A percentile compares a stretch with the other conserved stretches of the same genome.
These are phyloP conservation scores for Lachancea meyersii DNA, from an alignment of 805 yeast species.

Conservation along the genomic window DNA sequence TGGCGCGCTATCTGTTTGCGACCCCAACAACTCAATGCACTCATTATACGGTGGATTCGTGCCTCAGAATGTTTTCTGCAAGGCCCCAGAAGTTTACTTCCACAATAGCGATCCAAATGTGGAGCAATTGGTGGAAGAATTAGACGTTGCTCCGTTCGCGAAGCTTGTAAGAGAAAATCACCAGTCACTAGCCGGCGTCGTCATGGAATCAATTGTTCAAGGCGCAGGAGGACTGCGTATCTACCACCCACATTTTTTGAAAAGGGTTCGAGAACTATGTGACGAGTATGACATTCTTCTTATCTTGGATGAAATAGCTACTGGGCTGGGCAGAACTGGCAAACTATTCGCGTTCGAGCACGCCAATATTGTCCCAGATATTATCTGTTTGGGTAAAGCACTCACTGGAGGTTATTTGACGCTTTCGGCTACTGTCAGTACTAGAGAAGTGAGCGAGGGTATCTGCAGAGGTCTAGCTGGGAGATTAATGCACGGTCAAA, in stretches of 20 bases:
- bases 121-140: conserved; percentile 24
- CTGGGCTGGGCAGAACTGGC: conserved; percentile 35
- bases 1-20: conserved; percentile 37
- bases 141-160: conserved; percentile 10
- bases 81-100: conserved; percentile 20
- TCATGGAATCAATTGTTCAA: conserved; percentile 35
- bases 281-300: conserved; percentile 29
- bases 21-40: conserved; percentile 32
- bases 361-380: conserved; percentile 22
- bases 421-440: conserved; percentile 20
- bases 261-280: conserved; percentile 31
- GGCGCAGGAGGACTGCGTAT: conserved; percentile 37
- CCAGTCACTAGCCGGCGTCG: conserved; percentile 33
- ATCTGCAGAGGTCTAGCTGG: conserved; percentile 21
- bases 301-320: conserved; percentile 35
- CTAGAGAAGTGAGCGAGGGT: conserved; percentile 14
- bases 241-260: conserved; percentile 32
- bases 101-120: conserved; percentile 14
- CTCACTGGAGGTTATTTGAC: conserved; percentile 28
- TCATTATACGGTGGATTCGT: conserved; percentile 28
- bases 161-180: conserved; percentile 26
- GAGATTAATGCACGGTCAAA: conserved; percentile 28
- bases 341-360: conserved; percentile 31
- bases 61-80: conserved; percentile 25
- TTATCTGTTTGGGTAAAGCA: conserved; percentile 24